These are phyloP conservation scores for Carallia pectinifolia DNA, from an alignment of 345 rosid genomes.

Conservation along the genomic window DNA sequence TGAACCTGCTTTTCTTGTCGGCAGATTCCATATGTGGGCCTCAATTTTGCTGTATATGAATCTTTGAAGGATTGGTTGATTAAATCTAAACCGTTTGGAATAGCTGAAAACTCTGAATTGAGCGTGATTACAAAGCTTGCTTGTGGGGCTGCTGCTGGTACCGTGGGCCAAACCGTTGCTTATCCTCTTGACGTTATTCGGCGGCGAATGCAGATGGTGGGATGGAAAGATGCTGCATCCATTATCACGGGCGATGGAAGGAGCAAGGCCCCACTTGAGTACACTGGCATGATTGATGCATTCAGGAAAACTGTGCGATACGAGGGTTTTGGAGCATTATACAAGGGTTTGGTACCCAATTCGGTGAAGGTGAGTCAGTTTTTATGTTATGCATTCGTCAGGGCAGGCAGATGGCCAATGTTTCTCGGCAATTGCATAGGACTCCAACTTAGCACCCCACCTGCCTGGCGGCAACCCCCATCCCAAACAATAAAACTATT, in stretches of 20 bases:
- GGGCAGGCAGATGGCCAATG: conserved; percentile 1
- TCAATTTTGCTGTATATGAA: conserved; percentile 84
- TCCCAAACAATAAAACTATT: background rate
- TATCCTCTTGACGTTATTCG: conserved; percentile 97
- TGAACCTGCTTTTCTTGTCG: background rate
- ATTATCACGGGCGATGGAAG: conserved; percentile 77
- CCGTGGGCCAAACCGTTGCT: conserved; percentile 94
- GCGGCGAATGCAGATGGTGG: conserved; percentile 98
- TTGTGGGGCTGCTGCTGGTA: conserved; percentile 97
- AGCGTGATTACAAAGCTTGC: conserved; percentile 83
- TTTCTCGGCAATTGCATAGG: background rate
- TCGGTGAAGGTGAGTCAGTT: conserved; percentile 65
- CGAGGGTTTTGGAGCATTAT: conserved; percentile 74
- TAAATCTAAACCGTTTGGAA: conserved; percentile 62
- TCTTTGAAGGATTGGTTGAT: conserved; percentile 86
- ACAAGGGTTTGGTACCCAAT: conserved; percentile 87
- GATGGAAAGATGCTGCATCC: conserved; percentile 90
- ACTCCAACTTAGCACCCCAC: too few species aligned
- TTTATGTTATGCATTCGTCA: background rate
- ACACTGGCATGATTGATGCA: conserved; percentile 78
- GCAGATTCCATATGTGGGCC: conserved; percentile 89
- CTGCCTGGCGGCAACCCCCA: too few species aligned
- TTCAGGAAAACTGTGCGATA: conserved; percentile 72
- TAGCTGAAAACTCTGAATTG: conserved; percentile 72
- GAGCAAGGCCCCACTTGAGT: conserved; percentile 51